Conservation (phyloP, 495 filamentous ascomycete species). For the Elaphomyces granulatus region DNA sequence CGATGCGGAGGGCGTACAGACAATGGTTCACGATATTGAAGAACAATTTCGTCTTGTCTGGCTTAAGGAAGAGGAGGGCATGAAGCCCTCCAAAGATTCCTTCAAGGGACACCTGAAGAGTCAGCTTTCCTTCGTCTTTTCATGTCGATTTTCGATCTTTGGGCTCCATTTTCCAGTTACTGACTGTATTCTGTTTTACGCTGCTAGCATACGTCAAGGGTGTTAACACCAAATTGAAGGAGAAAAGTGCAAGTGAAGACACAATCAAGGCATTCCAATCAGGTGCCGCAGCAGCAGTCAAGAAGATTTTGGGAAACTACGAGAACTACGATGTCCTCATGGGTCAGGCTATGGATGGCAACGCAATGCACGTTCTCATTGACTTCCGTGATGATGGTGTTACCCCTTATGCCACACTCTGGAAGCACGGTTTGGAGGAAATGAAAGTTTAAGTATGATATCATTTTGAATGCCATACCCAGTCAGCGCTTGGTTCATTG, state of each 20-base stretch:
- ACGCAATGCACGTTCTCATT: slow-evolving; percentile 90
- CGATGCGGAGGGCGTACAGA: slow-evolving; percentile 28
- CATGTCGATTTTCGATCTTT: neutral
- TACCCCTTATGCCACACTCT: slow-evolving; percentile 78
- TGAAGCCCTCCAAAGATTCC: slow-evolving; percentile 51
- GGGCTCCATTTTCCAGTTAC: neutral
- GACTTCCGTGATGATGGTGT: slow-evolving; percentile 95
- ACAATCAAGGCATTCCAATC: slow-evolving; percentile 64
- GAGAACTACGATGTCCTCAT: slow-evolving; percentile 92
- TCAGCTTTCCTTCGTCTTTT: slow-evolving; percentile 24
- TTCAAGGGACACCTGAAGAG: slow-evolving; percentile 74
- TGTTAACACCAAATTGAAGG: slow-evolving; percentile 54
- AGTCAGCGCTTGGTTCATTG: too few species aligned
- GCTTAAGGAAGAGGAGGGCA: slow-evolving; percentile 51
- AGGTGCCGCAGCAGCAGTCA: slow-evolving; percentile 52
- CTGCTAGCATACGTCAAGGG: slow-evolving; percentile 74
- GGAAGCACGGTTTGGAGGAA: slow-evolving; percentile 87
- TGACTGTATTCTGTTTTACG: neutral
- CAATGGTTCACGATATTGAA: slow-evolving; percentile 84
- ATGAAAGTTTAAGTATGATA: slow-evolving; percentile 90
- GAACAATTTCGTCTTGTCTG: slow-evolving; percentile 77
- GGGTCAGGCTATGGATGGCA: slow-evolving; percentile 78
- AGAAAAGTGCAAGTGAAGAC: slow-evolving; percentile 41
- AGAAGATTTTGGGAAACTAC: slow-evolving; percentile 71
- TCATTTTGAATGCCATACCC: too few species aligned